Evolutionary conservation across 768 basidiomycete genomes (phyloP).

Genomic region (Russula earlei): DNA sequence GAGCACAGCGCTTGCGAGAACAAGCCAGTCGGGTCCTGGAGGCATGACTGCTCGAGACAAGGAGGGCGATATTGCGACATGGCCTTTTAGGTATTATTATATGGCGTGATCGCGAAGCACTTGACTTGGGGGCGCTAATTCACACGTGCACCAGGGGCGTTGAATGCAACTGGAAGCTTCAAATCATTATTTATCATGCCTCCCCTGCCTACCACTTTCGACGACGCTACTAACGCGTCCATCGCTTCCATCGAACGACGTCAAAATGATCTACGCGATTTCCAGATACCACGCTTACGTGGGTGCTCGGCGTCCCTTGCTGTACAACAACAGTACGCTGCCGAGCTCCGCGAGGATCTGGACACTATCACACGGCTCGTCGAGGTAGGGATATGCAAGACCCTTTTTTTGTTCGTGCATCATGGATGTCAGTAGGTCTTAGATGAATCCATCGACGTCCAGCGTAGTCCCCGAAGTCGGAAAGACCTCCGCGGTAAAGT

Average conservation of each 20-base stretch:
- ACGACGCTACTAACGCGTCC: slow-evolving; percentile 40
- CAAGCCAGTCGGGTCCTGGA: background rate
- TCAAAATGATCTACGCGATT: slow-evolving; percentile 51
- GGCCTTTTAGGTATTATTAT: no score
- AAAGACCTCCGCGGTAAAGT: slow-evolving; percentile 41
- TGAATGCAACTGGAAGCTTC: no score
- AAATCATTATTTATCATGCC: no score
- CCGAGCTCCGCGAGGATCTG: slow-evolving; percentile 71
- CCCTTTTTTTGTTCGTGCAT: slow-evolving; percentile 28
- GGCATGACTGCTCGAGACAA: no score
- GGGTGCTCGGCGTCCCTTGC: slow-evolving; percentile 59
- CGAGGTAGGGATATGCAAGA: slow-evolving; percentile 38
- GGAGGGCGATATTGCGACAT: no score
- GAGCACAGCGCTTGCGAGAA: background rate
- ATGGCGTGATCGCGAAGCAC: no score
- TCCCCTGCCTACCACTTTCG: slow-evolving; percentile 46
- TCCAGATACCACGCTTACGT: slow-evolving; percentile 68
- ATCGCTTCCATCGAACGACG: slow-evolving; percentile 47
- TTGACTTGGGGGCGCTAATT: no score
- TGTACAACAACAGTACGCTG: slow-evolving; percentile 62
- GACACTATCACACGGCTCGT: slow-evolving; percentile 51
- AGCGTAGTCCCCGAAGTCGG: slow-evolving; percentile 45
- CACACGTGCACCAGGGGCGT: no score
- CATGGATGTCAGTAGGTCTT: slow-evolving; percentile 46
- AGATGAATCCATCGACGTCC: slow-evolving; percentile 65